Evolutionary conservation across 2,329 filamentous ascomycete species (phyloP).

Genomic region (Aspergillus terreus): DNA sequence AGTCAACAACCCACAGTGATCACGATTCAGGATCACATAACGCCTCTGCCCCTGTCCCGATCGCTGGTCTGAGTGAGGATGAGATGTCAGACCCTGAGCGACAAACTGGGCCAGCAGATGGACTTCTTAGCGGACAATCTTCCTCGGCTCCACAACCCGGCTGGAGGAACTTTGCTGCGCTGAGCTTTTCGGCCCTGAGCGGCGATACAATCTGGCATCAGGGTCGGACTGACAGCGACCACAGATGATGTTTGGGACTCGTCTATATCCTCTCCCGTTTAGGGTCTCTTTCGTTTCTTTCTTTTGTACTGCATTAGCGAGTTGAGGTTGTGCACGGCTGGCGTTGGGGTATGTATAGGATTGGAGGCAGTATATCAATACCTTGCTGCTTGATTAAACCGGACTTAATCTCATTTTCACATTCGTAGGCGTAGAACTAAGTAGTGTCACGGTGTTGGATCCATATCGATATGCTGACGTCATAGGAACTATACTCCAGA

Average conservation of each 20-base stretch:
- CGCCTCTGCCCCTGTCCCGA: constrained; percentile 49
- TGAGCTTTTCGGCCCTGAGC: constrained; percentile 44
- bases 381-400: no score
- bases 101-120: constrained; percentile 30
- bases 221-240: constrained; percentile 30
- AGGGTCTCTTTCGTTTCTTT: constrained; percentile 11
- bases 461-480: background rate
- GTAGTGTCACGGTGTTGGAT: no score
- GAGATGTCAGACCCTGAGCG: constrained; percentile 43
- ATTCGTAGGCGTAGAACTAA: no score
- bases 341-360: constrained; percentile 24
- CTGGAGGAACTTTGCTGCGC: constrained; percentile 43
- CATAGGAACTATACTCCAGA: background rate
- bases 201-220: constrained; percentile 46
- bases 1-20: constrained; percentile 39
- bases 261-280: constrained; percentile 11
- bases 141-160: constrained; percentile 33
- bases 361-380: constrained; percentile 9
- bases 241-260: constrained; percentile 20
- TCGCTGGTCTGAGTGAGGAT: constrained; percentile 34
- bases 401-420: no score
- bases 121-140: constrained; percentile 30
- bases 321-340: constrained; percentile 15
- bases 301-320: constrained; percentile 32
- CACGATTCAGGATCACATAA: constrained; percentile 46